Evolutionary conservation across 257 asterid genomes (phyloP).

Genomic region (Thymus quinquecostatus): DNA sequence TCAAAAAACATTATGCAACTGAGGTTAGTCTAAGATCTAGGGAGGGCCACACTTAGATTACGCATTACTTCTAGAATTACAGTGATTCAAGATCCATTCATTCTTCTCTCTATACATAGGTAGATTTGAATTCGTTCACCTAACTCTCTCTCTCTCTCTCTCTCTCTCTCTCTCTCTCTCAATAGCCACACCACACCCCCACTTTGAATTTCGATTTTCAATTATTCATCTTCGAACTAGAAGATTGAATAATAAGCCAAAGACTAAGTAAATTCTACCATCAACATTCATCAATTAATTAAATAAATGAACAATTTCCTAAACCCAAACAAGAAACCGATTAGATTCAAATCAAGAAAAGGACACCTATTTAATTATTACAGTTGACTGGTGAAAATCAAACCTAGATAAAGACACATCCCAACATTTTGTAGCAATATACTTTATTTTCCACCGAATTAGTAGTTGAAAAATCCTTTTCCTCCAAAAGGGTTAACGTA

Average conservation of each 20-base stretch:
- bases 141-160: background rate
- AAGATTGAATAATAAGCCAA: background rate
- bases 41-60: background rate
- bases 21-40: background rate
- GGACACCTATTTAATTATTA: background rate
- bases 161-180: background rate
- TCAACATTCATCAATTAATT: background rate
- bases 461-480: background rate
- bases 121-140: slow-evolving; percentile 24
- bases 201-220: background rate
- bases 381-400: background rate
- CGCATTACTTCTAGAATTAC: slow-evolving; percentile 1
- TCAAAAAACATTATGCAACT: background rate
- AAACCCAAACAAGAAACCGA: background rate
- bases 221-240: too few relatives aligned
- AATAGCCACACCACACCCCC: background rate
- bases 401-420: slow-evolving; percentile 16
- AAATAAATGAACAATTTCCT: background rate
- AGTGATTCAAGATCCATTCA: background rate
- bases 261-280: background rate
- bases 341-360: background rate
- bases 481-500: background rate
- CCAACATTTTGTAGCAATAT: background rate
- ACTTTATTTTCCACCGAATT: background rate
- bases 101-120: background rate